phyloP scores from a whole-genome alignment of 768 basidiomycete genomes.

The Tricholoma furcatifolium region DNA sequence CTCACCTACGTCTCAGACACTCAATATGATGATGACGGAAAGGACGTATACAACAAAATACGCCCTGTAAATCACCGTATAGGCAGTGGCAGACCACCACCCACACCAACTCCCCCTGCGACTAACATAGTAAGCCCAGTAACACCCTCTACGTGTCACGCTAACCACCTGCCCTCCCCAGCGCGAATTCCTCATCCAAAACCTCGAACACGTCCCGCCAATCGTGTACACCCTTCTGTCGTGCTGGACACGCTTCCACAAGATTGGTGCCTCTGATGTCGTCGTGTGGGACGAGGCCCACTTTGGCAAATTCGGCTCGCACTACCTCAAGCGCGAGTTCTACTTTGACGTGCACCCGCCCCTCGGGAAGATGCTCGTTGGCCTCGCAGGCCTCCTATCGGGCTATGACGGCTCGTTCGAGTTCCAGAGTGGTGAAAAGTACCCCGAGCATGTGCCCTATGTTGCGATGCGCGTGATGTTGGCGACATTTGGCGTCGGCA shows the following conservation, averaged over 20 bases:
- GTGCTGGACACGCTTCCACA: constrained; percentile 93
- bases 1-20: constrained; percentile 17
- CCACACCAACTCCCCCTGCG: constrained; percentile 61
- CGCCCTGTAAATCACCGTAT: constrained; percentile 37
- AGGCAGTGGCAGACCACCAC: constrained; percentile 61
- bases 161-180: too few relatives aligned
- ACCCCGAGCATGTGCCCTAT: constrained; percentile 85
- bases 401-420: constrained; percentile 93
- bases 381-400: constrained; percentile 83
- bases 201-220: constrained; percentile 75
- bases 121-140: constrained; percentile 53
- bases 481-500: constrained; percentile 89
- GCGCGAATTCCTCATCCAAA: constrained; percentile 79
- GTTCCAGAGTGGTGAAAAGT: constrained; percentile 88
- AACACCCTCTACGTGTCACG: constrained; percentile 19
- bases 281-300: constrained; percentile 99
- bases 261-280: constrained; percentile 79
- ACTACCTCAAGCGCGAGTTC: constrained; percentile 98
- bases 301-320: constrained; percentile 98
- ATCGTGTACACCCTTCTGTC: constrained; percentile 89
- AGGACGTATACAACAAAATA: constrained; percentile 52
- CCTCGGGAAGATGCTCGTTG: constrained; percentile 98
- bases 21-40: constrained; percentile 45
- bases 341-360: constrained; percentile 99
- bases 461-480: constrained; percentile 95